Conservation (phyloP, 805 yeast species). For the Sugiyamaella americana region DNA sequence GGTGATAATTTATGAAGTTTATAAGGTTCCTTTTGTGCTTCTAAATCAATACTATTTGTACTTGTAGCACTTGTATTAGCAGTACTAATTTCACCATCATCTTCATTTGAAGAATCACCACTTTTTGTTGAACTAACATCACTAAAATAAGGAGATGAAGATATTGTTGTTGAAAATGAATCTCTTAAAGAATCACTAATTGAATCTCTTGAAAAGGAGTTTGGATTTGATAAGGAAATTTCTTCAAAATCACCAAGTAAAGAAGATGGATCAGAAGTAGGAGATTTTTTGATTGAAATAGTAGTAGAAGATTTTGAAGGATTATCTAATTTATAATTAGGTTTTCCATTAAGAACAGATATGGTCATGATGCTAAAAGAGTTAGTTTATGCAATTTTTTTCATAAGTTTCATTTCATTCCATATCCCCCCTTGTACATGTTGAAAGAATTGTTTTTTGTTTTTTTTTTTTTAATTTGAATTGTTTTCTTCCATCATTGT, state of each 20-base stretch:
- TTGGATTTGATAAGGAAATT: constrained; percentile 13
- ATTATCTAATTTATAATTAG: not conserved
- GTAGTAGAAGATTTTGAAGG: not conserved
- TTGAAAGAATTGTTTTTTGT: no score
- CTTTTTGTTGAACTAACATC: constrained; percentile 13
- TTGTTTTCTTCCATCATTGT: no score
- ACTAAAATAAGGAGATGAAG: constrained; percentile 13
- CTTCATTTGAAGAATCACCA: constrained; percentile 5
- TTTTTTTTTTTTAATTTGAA: no score
- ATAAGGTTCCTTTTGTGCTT: no score
- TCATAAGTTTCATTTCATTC: no score
- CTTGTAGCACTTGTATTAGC: constrained; percentile 3
- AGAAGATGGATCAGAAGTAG: not conserved
- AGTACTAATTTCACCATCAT: constrained; percentile 8
- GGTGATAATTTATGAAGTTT: not conserved
- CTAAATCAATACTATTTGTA: no score
- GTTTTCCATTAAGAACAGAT: not conserved
- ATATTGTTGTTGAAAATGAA: constrained; percentile 6
- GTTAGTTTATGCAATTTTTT: not conserved
- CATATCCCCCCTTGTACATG: no score
- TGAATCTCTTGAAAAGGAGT: not conserved
- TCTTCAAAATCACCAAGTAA: constrained; percentile 19
- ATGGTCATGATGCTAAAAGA: not conserved
- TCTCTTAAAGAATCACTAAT: constrained; percentile 13
- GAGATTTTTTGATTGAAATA: not conserved